These are phyloP conservation scores for Fusarium dlaminii DNA, from an alignment of 2,329 filamentous ascomycete genomes.

Conservation along the genomic window DNA sequence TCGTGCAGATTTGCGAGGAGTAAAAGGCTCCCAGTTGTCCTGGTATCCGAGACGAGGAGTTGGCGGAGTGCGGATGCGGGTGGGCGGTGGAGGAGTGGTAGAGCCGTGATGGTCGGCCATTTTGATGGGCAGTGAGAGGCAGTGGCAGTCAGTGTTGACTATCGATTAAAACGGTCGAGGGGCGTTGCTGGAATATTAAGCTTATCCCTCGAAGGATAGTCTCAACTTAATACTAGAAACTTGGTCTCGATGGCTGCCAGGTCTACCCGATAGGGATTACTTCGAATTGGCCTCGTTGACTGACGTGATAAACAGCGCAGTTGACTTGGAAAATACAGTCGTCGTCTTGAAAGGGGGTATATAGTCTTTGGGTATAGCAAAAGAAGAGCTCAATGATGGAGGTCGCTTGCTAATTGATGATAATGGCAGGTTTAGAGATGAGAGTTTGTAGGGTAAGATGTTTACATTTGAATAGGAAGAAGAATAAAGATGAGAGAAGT, in stretches of 20 bases:
- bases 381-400: constrained; percentile 28
- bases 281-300: constrained; percentile 24
- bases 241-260: constrained; percentile 35
- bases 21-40: constrained; percentile 78
- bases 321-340: constrained; percentile 8
- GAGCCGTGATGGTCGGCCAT: constrained; percentile 47
- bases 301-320: constrained; percentile 30
- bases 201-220: constrained; percentile 8
- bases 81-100: constrained; percentile 69
- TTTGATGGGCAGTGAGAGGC: constrained; percentile 16
- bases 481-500: constrained; percentile 36
- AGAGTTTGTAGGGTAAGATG: constrained; percentile 36
- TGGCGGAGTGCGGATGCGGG: constrained; percentile 70
- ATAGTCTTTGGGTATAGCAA: constrained; percentile 12
- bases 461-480: constrained; percentile 37
- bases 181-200: constrained; percentile 2
- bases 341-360: constrained; percentile 1
- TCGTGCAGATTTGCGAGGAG: constrained; percentile 74
- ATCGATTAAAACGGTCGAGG: neutral
- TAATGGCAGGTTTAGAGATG: constrained; percentile 41
- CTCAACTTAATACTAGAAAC: constrained; percentile 26
- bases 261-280: constrained; percentile 20
- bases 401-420: constrained; percentile 36
- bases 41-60: constrained; percentile 74
- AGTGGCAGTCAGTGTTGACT: constrained; percentile 15